Conservation (phyloP, 73 alveolate species). For the Paramecium biaurelia region DNA sequence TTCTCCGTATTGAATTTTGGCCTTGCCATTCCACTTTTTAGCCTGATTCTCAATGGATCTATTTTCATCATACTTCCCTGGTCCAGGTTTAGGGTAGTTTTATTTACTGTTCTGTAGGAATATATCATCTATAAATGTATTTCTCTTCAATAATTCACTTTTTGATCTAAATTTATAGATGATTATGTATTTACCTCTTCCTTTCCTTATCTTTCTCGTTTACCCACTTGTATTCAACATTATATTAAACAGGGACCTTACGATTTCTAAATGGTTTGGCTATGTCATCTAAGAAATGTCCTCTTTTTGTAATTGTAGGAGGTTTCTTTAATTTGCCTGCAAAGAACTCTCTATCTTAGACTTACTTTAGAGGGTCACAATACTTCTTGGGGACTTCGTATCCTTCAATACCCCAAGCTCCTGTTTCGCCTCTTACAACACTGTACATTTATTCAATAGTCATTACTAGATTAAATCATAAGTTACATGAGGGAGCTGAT, state of each 20-base stretch:
- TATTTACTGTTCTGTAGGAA: not conserved
- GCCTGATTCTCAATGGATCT: slow-evolving; percentile 28
- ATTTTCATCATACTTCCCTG: slow-evolving; percentile 32
- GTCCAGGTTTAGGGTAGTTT: slow-evolving; percentile 45
- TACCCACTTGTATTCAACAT: slow-evolving; percentile 40
- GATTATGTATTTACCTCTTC: not conserved
- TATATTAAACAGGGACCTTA: slow-evolving; percentile 53
- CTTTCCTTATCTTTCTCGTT: slow-evolving; percentile 48
- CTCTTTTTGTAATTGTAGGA: slow-evolving; percentile 57
- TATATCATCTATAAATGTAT: slow-evolving; percentile 50
- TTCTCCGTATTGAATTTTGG: slow-evolving; percentile 25
- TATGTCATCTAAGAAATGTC: slow-evolving; percentile 55
- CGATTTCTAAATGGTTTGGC: slow-evolving; percentile 31
- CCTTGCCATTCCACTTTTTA: not conserved
- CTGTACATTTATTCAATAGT: slow-evolving; percentile 59
- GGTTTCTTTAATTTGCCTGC: slow-evolving; percentile 47
- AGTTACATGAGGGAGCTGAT: slow-evolving; percentile 52
- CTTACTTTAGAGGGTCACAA: slow-evolving; percentile 33
- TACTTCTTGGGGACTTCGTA: slow-evolving; percentile 64
- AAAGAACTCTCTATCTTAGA: not conserved
- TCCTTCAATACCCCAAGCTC: slow-evolving; percentile 67
- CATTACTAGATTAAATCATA: slow-evolving; percentile 33
- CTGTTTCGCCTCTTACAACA: slow-evolving; percentile 53
- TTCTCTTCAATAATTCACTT: slow-evolving; percentile 31
- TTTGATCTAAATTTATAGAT: not conserved